Evolutionary conservation across 495 filamentous ascomycete species (phyloP).

Genomic region (Hypomontagnella monticulosa): DNA sequence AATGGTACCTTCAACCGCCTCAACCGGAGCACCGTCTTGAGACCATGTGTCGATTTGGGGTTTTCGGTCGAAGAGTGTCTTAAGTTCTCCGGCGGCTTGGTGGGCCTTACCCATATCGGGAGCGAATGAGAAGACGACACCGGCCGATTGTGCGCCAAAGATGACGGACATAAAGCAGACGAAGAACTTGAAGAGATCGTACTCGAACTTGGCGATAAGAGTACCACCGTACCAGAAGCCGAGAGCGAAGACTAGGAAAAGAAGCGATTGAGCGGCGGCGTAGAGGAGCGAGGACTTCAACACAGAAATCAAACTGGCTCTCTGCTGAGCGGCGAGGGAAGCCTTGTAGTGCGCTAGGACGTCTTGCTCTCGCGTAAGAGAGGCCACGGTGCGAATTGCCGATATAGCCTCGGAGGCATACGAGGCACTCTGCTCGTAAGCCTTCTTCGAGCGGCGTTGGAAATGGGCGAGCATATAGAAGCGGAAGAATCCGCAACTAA

Average conservation of each 20-base stretch:
- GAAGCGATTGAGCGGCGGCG: constrained; percentile 78
- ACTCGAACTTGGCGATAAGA: constrained; percentile 72
- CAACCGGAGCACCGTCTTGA: constrained; percentile 68
- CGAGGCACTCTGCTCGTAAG: constrained; percentile 78
- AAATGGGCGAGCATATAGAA: constrained; percentile 84
- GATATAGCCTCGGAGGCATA: constrained; percentile 92
- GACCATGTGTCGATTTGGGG: constrained; percentile 89
- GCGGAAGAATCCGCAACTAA: constrained; percentile 85
- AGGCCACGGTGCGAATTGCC: constrained; percentile 93
- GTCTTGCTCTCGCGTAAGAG: constrained; percentile 82
- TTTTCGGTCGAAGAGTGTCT: constrained; percentile 78
- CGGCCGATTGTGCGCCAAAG: constrained; percentile 85
- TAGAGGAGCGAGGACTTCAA: constrained; percentile 77
- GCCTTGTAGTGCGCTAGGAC: constrained; percentile 77
- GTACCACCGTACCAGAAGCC: constrained; percentile 95
- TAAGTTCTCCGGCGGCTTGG: constrained; percentile 78
- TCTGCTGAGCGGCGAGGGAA: constrained; percentile 70
- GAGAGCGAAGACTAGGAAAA: constrained; percentile 82
- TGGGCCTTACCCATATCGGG: constrained; percentile 91
- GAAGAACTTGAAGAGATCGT: constrained; percentile 79
- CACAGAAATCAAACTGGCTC: constrained; percentile 70
- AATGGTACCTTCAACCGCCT: constrained; percentile 70
- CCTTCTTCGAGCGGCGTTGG: constrained; percentile 72
- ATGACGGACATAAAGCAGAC: constrained; percentile 80
- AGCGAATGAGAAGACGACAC: constrained; percentile 87